Evolutionary conservation across 75 land plant genomes (phyloP), one percentile per base, ranked within the genome.

Genomic region (Pseudotsuga menziesii): DNA sequence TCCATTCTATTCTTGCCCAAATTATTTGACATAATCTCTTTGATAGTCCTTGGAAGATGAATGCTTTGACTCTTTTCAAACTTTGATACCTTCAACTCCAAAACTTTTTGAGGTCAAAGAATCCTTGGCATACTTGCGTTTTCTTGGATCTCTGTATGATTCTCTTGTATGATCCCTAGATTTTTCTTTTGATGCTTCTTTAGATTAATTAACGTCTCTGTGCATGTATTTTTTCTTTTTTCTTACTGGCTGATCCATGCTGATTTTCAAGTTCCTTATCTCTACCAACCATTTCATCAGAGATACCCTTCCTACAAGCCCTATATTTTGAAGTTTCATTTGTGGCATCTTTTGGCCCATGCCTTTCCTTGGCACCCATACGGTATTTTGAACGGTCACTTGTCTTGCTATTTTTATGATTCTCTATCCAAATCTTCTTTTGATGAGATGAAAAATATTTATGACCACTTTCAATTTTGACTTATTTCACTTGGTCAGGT

Each of bases 1-100:
- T 16, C 84, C 89, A 29, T 64, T 83, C 54, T 41, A 80, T 57
- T 91, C 91, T 32, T 59, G 58, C 55, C 82, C 76, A 6, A 77
- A 13, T 61, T 80, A 81, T 71, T 80, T 81, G 58, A 80, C 74
- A 23, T 78, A 74, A 27, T 86, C 88, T 63, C 61, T 74, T n/a
- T 82, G 83, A 19, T 56, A 54, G n/a, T 82, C 81, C 44, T 63
- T 82, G 52, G 57, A 57, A 55, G 27, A 14, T 13, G 60, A 41
- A 73, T 78, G 83, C 22, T 57, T 56, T 3, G 57, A 35, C 29
- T 75, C 89, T 80, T 82, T 89, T 0, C 13, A 35, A 48, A 22
- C 59, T 70, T 78, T 82, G 29, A 19, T 4, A 44, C 52, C 20
- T 29, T 76, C 80, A 59, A 59, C 20, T 15, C 16, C 4, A 57